Evolutionary conservation across 352 stramenopile species (phyloP).

Genomic region (Phytopythium cucurbitacearum): DNA sequence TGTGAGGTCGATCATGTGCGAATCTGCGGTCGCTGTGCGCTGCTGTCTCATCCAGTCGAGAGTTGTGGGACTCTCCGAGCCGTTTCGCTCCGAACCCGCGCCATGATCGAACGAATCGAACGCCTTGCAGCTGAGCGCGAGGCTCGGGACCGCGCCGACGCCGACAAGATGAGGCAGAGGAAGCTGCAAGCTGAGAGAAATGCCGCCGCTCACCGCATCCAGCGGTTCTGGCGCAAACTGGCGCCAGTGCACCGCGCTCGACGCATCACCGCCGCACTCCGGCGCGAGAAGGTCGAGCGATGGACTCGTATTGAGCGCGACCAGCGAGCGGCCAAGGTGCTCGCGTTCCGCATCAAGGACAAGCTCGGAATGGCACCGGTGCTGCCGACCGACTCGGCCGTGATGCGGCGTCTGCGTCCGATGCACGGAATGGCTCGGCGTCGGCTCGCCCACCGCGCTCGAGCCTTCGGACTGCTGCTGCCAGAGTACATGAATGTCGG

Average conservation of each 20-base stretch:
- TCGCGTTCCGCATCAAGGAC: slow-evolving; percentile 34
- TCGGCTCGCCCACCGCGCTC: slow-evolving; percentile 39
- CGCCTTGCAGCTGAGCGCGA: slow-evolving; percentile 29
- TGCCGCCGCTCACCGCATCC: slow-evolving; percentile 29
- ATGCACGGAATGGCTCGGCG: slow-evolving; percentile 46
- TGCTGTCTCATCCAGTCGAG: slow-evolving; percentile 33
- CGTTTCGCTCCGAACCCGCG: slow-evolving; percentile 30
- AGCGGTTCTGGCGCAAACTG: slow-evolving; percentile 44
- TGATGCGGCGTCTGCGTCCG: slow-evolving; percentile 31
- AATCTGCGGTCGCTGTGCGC: slow-evolving; percentile 41
- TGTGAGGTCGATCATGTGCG: slow-evolving; percentile 24
- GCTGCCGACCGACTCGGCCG: slow-evolving; percentile 35
- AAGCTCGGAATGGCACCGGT: slow-evolving; percentile 31
- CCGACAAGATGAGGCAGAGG: slow-evolving; percentile 32
- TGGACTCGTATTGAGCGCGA: slow-evolving; percentile 43
- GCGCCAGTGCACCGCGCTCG: slow-evolving; percentile 30
- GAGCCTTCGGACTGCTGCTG: slow-evolving; percentile 51
- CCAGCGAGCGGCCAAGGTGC: slow-evolving; percentile 16
- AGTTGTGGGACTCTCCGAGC: slow-evolving; percentile 32
- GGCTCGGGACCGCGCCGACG: slow-evolving; percentile 36
- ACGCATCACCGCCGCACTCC: slow-evolving; percentile 12
- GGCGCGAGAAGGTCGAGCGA: slow-evolving; percentile 19
- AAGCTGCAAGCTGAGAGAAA: slow-evolving; percentile 22
- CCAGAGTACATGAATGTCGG: slow-evolving; percentile 62
- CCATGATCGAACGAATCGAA: slow-evolving; percentile 33